A percentile compares a stretch with the other conserved stretches of the same genome.
Conservation (phyloP, 371 early-diverging fungal species). For the Chytridiales sp. region DNA sequence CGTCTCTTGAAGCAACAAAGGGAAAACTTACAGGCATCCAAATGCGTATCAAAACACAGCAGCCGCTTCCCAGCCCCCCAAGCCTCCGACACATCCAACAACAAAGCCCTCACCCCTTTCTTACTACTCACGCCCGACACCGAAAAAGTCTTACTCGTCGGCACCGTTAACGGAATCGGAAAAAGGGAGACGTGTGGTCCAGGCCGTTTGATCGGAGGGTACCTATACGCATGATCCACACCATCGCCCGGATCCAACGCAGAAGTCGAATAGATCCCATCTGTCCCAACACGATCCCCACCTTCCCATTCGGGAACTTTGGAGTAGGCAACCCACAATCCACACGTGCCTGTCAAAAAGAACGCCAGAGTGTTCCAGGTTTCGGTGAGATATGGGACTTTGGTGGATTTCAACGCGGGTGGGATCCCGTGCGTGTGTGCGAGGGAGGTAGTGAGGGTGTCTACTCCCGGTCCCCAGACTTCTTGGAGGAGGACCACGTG, state of each 20-base stretch:
- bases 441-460: conserved; percentile 17
- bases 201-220: conserved; percentile 25
- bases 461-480: conserved; percentile 31
- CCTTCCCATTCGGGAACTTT: conserved; percentile 14
- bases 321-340: conserved; percentile 30
- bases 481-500: conserved; percentile 26
- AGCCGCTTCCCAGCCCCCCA: conserved; percentile 27
- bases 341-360: conserved; percentile 19
- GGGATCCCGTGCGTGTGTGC: conserved; percentile 23
- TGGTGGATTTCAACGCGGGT: conserved; percentile 18
- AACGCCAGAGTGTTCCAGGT: conserved; percentile 23
- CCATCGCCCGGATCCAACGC: background rate
- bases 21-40: conserved; percentile 20
- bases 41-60: conserved; percentile 22
- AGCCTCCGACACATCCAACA: conserved; percentile 24
- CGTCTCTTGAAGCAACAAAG: background rate
- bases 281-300: background rate
- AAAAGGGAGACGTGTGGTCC: conserved; percentile 18
- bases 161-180: conserved; percentile 27
- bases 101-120: conserved; percentile 20
- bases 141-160: conserved; percentile 18
- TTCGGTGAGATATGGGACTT: conserved; percentile 13
- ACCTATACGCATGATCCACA: conserved; percentile 3
- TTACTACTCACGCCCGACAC: conserved; percentile 3
- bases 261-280: background rate